Evolutionary conservation across 2,329 filamentous ascomycete genomes (phyloP).

Genomic region (Talaromyces funiculosus): DNA sequence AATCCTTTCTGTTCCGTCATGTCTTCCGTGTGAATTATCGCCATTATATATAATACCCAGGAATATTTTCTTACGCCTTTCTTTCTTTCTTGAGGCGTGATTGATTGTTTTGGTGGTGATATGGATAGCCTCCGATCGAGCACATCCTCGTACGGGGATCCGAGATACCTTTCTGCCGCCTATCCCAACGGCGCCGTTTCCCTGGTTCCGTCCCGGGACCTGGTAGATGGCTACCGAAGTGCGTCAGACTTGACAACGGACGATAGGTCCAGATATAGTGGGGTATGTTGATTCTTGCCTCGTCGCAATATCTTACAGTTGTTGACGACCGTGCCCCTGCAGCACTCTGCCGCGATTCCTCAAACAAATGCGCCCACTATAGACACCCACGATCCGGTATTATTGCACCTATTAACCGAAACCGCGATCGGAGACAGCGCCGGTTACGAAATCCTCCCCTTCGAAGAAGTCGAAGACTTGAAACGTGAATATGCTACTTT

Average conservation of each 20-base stretch:
- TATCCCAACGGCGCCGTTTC: slow-evolving; percentile 28
- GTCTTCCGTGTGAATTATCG: slow-evolving; percentile 11
- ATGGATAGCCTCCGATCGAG: slow-evolving; percentile 34
- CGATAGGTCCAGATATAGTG: slow-evolving; percentile 52
- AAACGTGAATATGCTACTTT: slow-evolving; percentile 79
- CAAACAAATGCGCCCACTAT: slow-evolving; percentile 34
- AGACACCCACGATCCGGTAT: slow-evolving; percentile 56
- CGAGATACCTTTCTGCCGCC: slow-evolving; percentile 32
- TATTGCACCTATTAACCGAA: slow-evolving; percentile 87
- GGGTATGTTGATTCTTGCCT: slow-evolving; percentile 41
- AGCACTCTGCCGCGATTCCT: slow-evolving; percentile 49
- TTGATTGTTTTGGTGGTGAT: slow-evolving; percentile 24
- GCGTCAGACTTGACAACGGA: slow-evolving; percentile 51
- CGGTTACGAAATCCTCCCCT: slow-evolving; percentile 75
- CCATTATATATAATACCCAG: not conserved
- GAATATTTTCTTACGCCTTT: not conserved
- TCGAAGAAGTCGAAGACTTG: slow-evolving; percentile 83
- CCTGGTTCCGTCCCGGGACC: slow-evolving; percentile 37
- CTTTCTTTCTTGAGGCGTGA: not conserved
- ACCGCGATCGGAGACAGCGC: slow-evolving; percentile 87
- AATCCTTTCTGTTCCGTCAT: slow-evolving; percentile 13
- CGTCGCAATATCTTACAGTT: not conserved
- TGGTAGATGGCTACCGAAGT: slow-evolving; percentile 58
- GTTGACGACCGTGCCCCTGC: slow-evolving; percentile 17
- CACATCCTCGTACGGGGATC: slow-evolving; percentile 38